phyloP scores from a whole-genome alignment of 257 asterid species.

The Solanum gracilifrons region DNA sequence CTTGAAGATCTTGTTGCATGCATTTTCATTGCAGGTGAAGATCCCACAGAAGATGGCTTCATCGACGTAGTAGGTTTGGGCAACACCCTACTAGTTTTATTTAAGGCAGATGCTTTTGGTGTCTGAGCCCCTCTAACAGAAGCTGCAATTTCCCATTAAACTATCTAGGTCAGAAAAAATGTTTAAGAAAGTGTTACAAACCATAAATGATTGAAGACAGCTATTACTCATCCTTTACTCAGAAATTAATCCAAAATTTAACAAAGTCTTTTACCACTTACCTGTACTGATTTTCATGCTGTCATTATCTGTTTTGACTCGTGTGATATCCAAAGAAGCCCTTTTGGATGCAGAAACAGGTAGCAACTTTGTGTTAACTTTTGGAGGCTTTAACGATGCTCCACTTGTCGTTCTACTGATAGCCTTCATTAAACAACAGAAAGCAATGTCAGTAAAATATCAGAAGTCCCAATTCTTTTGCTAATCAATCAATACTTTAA shows the following conservation, averaged over 20 bases:
- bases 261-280: conserved; percentile 1
- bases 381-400: conserved; percentile 38
- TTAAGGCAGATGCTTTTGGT: conserved; percentile 28
- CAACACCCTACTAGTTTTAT: conserved; percentile 38
- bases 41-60: conserved; percentile 31
- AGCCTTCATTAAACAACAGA: conserved; percentile 23
- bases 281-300: conserved; percentile 36
- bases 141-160: conserved; percentile 18
- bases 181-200: neutral
- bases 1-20: conserved; percentile 50
- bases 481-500: neutral
- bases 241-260: neutral
- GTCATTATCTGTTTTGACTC: conserved; percentile 35
- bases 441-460: conserved; percentile 4
- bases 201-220: neutral
- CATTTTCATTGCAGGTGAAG: conserved; percentile 32
- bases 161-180: neutral
- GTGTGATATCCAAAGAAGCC: conserved; percentile 38
- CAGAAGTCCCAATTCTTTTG: neutral
- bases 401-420: conserved; percentile 24
- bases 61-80: conserved; percentile 46
- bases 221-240: neutral
- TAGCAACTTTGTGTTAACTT: conserved; percentile 24
- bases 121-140: conserved; percentile 45
- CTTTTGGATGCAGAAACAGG: conserved; percentile 40